A percentile compares a stretch with the other conserved stretches of the same genome.
These are phyloP conservation scores for Stemphylium beticola DNA, from an alignment of 2,329 filamentous ascomycete species.

Conservation along the genomic window DNA sequence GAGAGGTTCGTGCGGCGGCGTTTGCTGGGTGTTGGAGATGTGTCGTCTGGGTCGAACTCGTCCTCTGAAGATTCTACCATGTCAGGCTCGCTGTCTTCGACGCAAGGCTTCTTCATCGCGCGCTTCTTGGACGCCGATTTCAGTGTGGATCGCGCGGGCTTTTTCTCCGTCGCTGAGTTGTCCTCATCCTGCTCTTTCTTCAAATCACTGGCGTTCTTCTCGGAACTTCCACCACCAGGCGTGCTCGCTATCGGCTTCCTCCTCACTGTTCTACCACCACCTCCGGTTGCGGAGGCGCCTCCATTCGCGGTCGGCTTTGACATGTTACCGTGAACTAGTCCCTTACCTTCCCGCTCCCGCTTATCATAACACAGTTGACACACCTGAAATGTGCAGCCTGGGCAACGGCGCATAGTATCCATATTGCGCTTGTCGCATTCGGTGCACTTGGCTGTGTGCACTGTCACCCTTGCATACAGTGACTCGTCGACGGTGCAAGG, in stretches of 20 bases:
- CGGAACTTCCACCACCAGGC: not conserved
- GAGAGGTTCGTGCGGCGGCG: conserved; percentile 11
- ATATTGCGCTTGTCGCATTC: conserved; percentile 44
- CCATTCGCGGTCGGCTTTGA: not conserved
- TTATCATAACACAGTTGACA: conserved; percentile 37
- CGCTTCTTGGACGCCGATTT: conserved; percentile 11
- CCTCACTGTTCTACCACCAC: not conserved
- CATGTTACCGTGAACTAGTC: conserved; percentile 35
- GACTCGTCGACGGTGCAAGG: conserved; percentile 28
- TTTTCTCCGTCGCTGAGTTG: not conserved
- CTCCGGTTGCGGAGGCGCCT: not conserved
- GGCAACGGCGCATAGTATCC: conserved; percentile 40
- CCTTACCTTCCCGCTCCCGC: conserved; percentile 14
- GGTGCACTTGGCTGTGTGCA: conserved; percentile 49
- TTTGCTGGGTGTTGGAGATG: conserved; percentile 17
- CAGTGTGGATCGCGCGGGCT: not conserved
- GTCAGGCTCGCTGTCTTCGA: not conserved
- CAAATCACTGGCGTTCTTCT: not conserved
- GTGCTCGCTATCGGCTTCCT: conserved; percentile 5
- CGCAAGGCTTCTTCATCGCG: not conserved
- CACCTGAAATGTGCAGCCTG: conserved; percentile 44
- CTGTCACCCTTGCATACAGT: conserved; percentile 28
- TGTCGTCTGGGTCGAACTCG: conserved; percentile 10
- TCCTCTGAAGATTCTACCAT: conserved; percentile 11
- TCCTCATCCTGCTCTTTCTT: not conserved